Base-by-base conservation (phyloP, 805 yeast genomes). In the Monosporozyma solicola region DNA sequence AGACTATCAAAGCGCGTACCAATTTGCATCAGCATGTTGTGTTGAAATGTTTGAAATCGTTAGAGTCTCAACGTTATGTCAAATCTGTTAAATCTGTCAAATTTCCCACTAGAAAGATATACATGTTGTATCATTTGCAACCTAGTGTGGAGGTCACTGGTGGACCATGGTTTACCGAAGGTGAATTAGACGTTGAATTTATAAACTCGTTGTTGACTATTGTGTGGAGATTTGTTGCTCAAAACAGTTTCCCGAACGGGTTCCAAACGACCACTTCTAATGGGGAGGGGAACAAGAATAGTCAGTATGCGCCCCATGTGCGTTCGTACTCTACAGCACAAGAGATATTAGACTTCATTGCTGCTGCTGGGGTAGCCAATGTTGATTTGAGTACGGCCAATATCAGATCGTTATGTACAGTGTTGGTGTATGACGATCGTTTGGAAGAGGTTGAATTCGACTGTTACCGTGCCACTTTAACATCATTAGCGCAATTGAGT, bases 81-180 rank as follows among this genome's bases (percentile, higher is more conserved):
- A 94, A 94, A 67, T 79, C 87, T 55, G 89, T 94, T 65, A 92
- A 94, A 66, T 82, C 88, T 25, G 98, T 94, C 33, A 92, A 87
- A 64, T 83, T 80, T 68, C 97, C 98, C 13, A 92, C 97, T 1
- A 78, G 99, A 58, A 94, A 94, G 64, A 92, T 94, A 35, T 95
- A 92, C 70, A 94, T 94, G 98, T 76, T 94, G 51, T 92, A 91
- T 66, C 84, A 88, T 64, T 73, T 94, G 59, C 96, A 90, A 66
- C 99, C 99, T 5, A 85, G 95, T 3, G 84, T 88, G 33, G 98
- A 92, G 59, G 94, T 94, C 41, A 94, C 98, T 0, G 99, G 99
- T 58, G 99, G 99, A 5, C 98, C 98, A 3, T 94, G 99, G 99
- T 94, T 91, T 66, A 90, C 97, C 0, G 99, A 94, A 66, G 83